These are phyloP conservation scores for Daldinia decipiens DNA, from an alignment of 495 filamentous ascomycete genomes.

Conservation along the genomic window DNA sequence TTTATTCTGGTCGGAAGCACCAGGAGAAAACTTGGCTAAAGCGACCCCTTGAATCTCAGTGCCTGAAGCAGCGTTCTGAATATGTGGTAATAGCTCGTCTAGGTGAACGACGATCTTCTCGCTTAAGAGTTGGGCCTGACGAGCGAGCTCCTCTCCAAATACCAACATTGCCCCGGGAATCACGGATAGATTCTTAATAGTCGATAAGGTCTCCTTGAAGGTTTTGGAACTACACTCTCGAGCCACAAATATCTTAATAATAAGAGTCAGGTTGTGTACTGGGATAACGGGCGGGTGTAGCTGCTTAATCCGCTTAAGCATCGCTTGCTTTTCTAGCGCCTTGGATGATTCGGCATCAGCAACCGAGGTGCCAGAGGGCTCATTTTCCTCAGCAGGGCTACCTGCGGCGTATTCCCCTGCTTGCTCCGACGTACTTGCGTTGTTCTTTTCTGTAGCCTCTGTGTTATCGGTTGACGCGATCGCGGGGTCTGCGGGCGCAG, in stretches of 20 bases:
- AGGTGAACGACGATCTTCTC: conserved; percentile 85
- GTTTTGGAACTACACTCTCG: conserved; percentile 97
- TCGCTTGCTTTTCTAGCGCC: conserved; percentile 62
- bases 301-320: conserved; percentile 74
- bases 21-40: conserved; percentile 92
- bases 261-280: conserved; percentile 86
- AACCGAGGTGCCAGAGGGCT: conserved; percentile 26
- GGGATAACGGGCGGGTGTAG: conserved; percentile 88
- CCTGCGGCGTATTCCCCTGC: conserved; percentile 9
- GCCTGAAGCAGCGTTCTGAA: conserved; percentile 84
- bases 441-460: conserved; percentile 12
- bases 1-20: conserved; percentile 95
- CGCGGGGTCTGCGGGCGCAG: conserved; percentile 42
- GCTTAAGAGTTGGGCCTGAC: conserved; percentile 83
- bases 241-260: conserved; percentile 94
- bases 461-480: conserved; percentile 27
- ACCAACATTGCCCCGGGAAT: conserved; percentile 90
- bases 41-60: conserved; percentile 96
- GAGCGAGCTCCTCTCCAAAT: conserved; percentile 89
- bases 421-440: conserved; percentile 14
- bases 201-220: conserved; percentile 94
- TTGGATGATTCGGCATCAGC: conserved; percentile 56
- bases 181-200: conserved; percentile 95
- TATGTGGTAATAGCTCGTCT: conserved; percentile 85
- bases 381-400: conserved; percentile 42